Evolutionary conservation across 192 early-diverging fungal species (phyloP).

Genomic region (Anaeromyces robustus): DNA sequence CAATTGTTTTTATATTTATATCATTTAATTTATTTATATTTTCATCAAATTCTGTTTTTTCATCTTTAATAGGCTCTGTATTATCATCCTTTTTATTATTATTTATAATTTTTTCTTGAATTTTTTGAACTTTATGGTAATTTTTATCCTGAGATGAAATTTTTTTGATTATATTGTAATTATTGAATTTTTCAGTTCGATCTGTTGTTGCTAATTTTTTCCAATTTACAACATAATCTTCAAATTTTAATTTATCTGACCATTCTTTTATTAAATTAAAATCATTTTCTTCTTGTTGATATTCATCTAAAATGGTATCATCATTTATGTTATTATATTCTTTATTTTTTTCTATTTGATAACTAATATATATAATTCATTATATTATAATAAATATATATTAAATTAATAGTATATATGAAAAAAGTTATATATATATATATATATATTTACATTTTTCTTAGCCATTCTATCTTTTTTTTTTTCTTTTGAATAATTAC

Average conservation of each 20-base stretch:
- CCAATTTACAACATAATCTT: background rate
- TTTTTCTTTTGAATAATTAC: slow-evolving; percentile 13
- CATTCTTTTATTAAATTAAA: background rate
- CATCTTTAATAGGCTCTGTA: background rate
- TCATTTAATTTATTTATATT: background rate
- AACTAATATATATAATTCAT: background rate
- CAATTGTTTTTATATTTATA: background rate
- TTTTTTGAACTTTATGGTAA: background rate
- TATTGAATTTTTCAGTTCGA: background rate
- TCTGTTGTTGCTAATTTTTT: background rate
- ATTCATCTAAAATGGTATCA: too few species aligned
- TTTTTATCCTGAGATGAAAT: background rate
- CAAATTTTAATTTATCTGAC: background rate
- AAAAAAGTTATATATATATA: too few species aligned
- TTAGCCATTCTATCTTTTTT: slow-evolving; percentile 34
- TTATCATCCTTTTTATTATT: background rate
- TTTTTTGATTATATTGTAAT: background rate
- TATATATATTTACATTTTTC: slow-evolving; percentile 16
- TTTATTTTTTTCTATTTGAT: background rate
- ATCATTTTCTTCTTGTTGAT: background rate
- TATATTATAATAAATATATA: too few species aligned
- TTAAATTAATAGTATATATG: too few species aligned
- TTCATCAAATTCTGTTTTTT: background rate
- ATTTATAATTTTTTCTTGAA: background rate
- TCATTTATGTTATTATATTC: background rate